Base-by-base conservation (phyloP, 2,329 filamentous ascomycete species). In the Clonostachys solani region DNA sequence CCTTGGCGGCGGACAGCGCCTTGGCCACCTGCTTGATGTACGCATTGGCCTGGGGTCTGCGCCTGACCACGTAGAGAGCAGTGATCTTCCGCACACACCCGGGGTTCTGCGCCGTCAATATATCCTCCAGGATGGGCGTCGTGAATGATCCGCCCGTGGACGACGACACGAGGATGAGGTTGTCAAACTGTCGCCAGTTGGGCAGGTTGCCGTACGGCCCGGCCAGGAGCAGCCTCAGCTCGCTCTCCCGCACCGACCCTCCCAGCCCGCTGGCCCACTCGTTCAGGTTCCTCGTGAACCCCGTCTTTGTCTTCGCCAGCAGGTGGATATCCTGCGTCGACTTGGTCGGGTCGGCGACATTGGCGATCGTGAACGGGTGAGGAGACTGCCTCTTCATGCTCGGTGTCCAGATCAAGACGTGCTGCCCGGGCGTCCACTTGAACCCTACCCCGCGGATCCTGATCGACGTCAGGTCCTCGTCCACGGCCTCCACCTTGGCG, bases 381-480 rank as follows among this genome's bases (percentile, higher is more conserved):
- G 57, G 54, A 3, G 49, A 58, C 36, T 59, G 54, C 47, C 54
- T 52, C 23, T 52, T 44, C 9, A 59, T 56, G 3, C 45, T 45
- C 4, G 58, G 56, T n/a, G 47, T 49, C 58, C 58, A 60, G 13
- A 60, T 43, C 7, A 60, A 47, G 7, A 60, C 48, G 41, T 60
- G 58, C 40, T 60, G 58, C 10, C 58, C 58, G 0, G 58, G 56
- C 5, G 18, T 47, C 58, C 58, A 60, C 1, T 15, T 48, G 5
- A 59, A 60, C 1, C 50, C 50, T 10, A 52, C 47, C 5, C 56
- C 56, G 13, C 46, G 53, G 17, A 91, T 69, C 2, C 84, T 90
- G 52, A 91, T 84, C 47, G 86, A 79, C 56, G 81, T 80, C 23
- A 80, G 80, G 41, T 90, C 85, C 51, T 84, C 84, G 0, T 85